Percentiles rank a stretch among this genome's conserved stretches.
These are phyloP conservation scores for Pichia sporocuriosa DNA, from an alignment of 805 yeast species.

Conservation along the genomic window DNA sequence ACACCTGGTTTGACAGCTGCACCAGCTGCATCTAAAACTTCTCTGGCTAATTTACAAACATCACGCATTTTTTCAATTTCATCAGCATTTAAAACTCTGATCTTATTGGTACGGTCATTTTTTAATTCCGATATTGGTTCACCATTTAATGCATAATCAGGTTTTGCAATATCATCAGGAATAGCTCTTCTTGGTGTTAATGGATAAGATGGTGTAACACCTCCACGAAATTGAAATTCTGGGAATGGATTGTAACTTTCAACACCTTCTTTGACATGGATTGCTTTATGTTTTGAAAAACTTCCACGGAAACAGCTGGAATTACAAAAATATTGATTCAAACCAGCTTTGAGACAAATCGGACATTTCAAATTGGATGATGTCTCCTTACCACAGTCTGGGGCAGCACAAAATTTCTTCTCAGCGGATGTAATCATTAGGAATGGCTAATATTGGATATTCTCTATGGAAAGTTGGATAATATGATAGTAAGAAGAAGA, in stretches of 20 bases:
- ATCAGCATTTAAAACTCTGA: conserved; percentile 56
- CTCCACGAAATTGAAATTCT: conserved; percentile 64
- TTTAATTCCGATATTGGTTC: conserved; percentile 71
- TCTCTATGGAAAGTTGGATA: too few species aligned
- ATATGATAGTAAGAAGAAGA: too few species aligned
- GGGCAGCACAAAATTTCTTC: conserved; percentile 51
- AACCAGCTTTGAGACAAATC: conserved; percentile 70
- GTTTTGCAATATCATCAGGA: conserved; percentile 63
- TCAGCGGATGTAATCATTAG: conserved; percentile 2
- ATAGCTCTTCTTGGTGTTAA: conserved; percentile 62
- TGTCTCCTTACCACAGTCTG: conserved; percentile 81
- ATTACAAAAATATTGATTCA: conserved; percentile 64
- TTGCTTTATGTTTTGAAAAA: conserved; percentile 67
- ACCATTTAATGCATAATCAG: conserved; percentile 83
- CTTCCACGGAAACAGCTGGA: conserved; percentile 74
- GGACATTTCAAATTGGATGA: conserved; percentile 81
- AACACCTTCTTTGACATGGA: conserved; percentile 58
- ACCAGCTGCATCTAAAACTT: conserved; percentile 84
- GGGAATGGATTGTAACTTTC: conserved; percentile 85
- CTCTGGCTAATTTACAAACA: conserved; percentile 75
- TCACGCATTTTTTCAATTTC: conserved; percentile 69
- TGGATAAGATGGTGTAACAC: conserved; percentile 74
- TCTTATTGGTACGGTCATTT: conserved; percentile 60
- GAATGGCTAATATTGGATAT: too few species aligned
- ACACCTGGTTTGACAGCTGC: conserved; percentile 78